These are phyloP conservation scores for Hypoxylon rubiginosum DNA, from an alignment of 2,329 filamentous ascomycete genomes.

Conservation along the genomic window DNA sequence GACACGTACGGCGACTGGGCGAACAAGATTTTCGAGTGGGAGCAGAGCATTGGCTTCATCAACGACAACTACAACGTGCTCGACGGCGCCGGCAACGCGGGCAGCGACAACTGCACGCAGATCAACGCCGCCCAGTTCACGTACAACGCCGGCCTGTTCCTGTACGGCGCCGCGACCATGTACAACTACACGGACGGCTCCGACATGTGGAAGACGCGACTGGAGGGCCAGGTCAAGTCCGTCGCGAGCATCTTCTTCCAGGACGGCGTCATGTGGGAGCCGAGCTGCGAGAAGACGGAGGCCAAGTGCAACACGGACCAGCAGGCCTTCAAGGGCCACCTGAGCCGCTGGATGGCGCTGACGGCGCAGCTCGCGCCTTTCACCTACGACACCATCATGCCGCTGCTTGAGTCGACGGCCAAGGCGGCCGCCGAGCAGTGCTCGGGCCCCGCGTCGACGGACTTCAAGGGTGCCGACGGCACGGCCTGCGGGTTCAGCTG, in stretches of 20 bases:
- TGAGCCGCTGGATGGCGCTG: conserved; percentile 63
- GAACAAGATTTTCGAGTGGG: conserved; percentile 70
- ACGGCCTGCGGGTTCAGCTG: conserved; percentile 66
- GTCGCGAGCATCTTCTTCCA: conserved; percentile 60
- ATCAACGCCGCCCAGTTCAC: conserved; percentile 63
- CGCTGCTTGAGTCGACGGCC: conserved; percentile 48
- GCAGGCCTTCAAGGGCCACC: conserved; percentile 57
- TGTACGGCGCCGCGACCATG: conserved; percentile 56
- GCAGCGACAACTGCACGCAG: conserved; percentile 63
- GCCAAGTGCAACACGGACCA: conserved; percentile 52
- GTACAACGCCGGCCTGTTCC: conserved; percentile 51
- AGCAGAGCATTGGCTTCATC: conserved; percentile 62
- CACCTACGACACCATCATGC: conserved; percentile 44
- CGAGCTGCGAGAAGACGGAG: conserved; percentile 66
- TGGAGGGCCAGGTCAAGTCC: conserved; percentile 61
- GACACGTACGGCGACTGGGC: conserved; percentile 69
- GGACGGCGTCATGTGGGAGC: conserved; percentile 65
- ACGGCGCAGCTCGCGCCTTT: conserved; percentile 52
- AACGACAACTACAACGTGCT: conserved; percentile 69
- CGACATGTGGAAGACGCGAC: conserved; percentile 59
- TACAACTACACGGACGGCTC: conserved; percentile 57
- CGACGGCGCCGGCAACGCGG: conserved; percentile 65
- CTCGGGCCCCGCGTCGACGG: conserved; percentile 37
- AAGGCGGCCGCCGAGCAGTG: conserved; percentile 56
- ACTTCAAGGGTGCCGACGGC: conserved; percentile 37